phyloP scores from a whole-genome alignment of 306 rosid genomes.

The Gastrolobium villosum region DNA sequence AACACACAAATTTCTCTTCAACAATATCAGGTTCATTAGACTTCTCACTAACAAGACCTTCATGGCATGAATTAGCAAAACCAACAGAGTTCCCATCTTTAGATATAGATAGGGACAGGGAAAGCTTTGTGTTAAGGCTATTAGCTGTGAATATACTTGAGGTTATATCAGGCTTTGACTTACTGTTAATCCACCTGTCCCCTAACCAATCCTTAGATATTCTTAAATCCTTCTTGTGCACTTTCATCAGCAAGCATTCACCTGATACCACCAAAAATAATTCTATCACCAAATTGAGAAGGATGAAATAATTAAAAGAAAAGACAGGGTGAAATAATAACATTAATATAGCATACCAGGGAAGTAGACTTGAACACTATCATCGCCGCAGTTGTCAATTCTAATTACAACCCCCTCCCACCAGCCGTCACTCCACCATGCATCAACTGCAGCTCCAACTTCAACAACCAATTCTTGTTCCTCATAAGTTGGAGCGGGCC shows the following conservation, averaged over 20 bases:
- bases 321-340: neutral
- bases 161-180: slow-evolving; percentile 73
- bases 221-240: slow-evolving; percentile 78
- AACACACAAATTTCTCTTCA: slow-evolving; percentile 58
- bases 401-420: slow-evolving; percentile 94
- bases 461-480: slow-evolving; percentile 64
- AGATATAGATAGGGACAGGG: slow-evolving; percentile 53
- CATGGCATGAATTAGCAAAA: slow-evolving; percentile 56
- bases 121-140: slow-evolving; percentile 54
- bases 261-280: slow-evolving; percentile 59
- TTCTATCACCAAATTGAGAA: slow-evolving; percentile 14
- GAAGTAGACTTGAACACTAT: slow-evolving; percentile 69
- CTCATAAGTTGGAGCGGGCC: slow-evolving; percentile 72
- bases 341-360: slow-evolving; percentile 68
- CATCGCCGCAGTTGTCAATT: slow-evolving; percentile 57
- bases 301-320: neutral
- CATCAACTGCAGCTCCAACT: slow-evolving; percentile 87
- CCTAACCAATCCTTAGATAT: slow-evolving; percentile 90
- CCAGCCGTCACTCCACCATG: slow-evolving; percentile 99
- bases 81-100: slow-evolving; percentile 56
- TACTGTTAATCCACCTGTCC: slow-evolving; percentile 74
- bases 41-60: slow-evolving; percentile 52
- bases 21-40: slow-evolving; percentile 35
- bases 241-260: slow-evolving; percentile 72
- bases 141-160: slow-evolving; percentile 55